These are phyloP conservation scores for Rossbeevera mucosa DNA, from an alignment of 768 basidiomycete species.

Conservation along the genomic window DNA sequence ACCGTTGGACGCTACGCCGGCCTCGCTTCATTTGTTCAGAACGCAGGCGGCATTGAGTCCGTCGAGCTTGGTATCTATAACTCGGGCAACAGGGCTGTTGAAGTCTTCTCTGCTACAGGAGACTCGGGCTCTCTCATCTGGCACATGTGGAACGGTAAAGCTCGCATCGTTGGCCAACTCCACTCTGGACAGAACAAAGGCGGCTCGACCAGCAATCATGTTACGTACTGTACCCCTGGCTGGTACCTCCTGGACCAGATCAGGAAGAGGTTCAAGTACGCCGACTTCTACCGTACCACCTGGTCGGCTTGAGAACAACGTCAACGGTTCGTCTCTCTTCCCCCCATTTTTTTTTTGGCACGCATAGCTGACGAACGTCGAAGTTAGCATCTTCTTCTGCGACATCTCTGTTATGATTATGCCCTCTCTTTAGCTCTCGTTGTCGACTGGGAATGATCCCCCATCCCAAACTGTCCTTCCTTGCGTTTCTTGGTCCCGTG, in stretches of 20 bases:
- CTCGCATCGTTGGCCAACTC: not conserved
- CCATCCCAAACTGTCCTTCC: no score
- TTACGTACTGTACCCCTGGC: not conserved
- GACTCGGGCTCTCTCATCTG: not conserved
- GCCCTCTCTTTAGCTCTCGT: no score
- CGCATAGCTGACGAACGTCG: not conserved
- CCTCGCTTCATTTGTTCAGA: not conserved
- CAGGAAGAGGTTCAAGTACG: not conserved
- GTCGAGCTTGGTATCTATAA: not conserved
- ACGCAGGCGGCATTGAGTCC: not conserved
- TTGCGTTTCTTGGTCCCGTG: no score
- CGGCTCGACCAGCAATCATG: not conserved
- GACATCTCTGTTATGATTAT: no score
- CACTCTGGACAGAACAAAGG: not conserved
- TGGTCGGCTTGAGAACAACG: not conserved
- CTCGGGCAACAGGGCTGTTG: not conserved
- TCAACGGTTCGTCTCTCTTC: not conserved
- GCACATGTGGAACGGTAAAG: not conserved
- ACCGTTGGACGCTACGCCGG: not conserved
- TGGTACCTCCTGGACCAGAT: not conserved
- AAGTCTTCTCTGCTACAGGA: not conserved
- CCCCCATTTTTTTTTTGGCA: not conserved
- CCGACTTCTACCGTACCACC: not conserved
- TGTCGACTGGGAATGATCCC: no score
- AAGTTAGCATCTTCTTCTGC: no score